phyloP scores from a whole-genome alignment of 176 grass and related monocot species.

The Oropetium thomaeum region DNA sequence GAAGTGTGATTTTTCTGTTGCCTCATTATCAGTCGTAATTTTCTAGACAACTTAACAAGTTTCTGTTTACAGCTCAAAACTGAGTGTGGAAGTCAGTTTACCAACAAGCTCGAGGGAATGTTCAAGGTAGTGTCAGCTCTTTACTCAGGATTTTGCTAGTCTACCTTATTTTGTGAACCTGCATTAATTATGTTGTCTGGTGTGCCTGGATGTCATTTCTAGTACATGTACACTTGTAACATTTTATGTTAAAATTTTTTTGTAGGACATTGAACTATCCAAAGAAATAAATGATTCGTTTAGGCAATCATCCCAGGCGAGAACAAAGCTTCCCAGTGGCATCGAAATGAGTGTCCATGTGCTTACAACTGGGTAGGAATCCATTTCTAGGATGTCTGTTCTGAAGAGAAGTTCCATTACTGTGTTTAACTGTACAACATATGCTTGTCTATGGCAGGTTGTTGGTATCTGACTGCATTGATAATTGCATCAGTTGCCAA shows the following conservation, averaged over 20 bases:
- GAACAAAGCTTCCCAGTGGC: slow-evolving; percentile 93
- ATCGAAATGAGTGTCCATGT: slow-evolving; percentile 99
- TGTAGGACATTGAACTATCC: slow-evolving; percentile 90
- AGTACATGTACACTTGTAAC: slow-evolving; percentile 10
- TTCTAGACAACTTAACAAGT: slow-evolving; percentile 16
- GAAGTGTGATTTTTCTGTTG: background rate
- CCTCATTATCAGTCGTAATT: slow-evolving; percentile 15
- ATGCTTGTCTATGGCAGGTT: slow-evolving; percentile 6
- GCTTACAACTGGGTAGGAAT: slow-evolving; percentile 82
- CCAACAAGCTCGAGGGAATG: slow-evolving; percentile 99
- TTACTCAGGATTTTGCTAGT: slow-evolving; percentile 4
- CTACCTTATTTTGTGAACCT: slow-evolving; percentile 9
- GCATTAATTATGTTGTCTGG: background rate
- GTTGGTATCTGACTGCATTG: slow-evolving; percentile 12
- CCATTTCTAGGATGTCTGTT: background rate
- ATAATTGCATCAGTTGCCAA: slow-evolving; percentile 1
- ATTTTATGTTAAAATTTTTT: slow-evolving; percentile 9
- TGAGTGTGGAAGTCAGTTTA: slow-evolving; percentile 99
- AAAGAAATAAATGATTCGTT: slow-evolving; percentile 99
- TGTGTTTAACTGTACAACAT: background rate
- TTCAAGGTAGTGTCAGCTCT: slow-evolving; percentile 72
- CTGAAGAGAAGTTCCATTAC: background rate
- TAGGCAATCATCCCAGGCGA: slow-evolving; percentile 96
- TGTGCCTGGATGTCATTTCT: background rate
- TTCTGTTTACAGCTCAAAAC: slow-evolving; percentile 89